Base-by-base conservation (phyloP, 176 grass and related monocot species). In the Urochloa ruziziensis region DNA sequence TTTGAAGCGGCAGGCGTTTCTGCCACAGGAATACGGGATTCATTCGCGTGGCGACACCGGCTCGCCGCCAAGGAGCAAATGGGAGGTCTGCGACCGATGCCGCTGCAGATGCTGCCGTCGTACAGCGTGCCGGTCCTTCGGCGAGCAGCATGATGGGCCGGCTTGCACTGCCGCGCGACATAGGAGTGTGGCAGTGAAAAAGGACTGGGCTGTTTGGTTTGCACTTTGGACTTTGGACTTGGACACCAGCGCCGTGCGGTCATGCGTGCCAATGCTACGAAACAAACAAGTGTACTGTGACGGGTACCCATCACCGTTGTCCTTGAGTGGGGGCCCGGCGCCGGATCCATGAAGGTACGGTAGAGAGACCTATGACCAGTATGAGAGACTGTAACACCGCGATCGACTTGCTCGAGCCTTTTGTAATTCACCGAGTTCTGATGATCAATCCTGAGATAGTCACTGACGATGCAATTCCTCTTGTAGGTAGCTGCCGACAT, bases 71-170 rank as follows among this genome's bases (percentile, higher is more conserved):
- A 13, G 39, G 30, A 23, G 39, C 8, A 4, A 33, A 27, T 5
- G 60, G 60, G 62, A 46, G 80, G 32, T 61, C 42, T 32, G 32
- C 10, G 16, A 28, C 34, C 21, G 17, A 4, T 6, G 30, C 17
- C 17, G 13, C 37, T 62, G 83, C 51, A 15, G 47, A 14, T 10
- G 9, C 16, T 46, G n/a, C 64, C 18, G 23, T 30, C 3, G 21
- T 34, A 47, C 36, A 6, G 57, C n/a, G n/a, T 83, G 86, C 59
- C 35, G 42, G 56, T 83, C 80, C 77, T 84, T 73, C 27, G 3
- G 81, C 2, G 27, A 56, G 57, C 67, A 66, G 35, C 37, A 57
- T 56, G 16, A 42, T 74, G 49, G 18, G 29, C 10, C 21, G 13
- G 16, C 30, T 14, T 6, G 4, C 10, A 7, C 21, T 23, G n/a